phyloP scores from a whole-genome alignment of 192 early-diverging fungal species.

The Coemansia nantahalensis region DNA sequence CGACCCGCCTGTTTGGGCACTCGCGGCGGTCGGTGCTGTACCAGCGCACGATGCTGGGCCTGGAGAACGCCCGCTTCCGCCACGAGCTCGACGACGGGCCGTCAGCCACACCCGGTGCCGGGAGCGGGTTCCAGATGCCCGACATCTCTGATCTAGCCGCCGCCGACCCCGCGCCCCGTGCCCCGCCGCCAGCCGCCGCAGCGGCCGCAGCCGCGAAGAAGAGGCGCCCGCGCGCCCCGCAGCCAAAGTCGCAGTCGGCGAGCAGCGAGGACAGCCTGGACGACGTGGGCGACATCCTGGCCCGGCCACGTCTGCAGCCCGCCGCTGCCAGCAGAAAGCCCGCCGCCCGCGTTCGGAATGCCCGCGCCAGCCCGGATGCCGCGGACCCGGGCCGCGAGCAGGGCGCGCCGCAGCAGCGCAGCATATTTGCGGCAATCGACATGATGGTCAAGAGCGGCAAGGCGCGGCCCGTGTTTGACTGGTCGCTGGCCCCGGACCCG shows the following conservation, averaged over 20 bases:
- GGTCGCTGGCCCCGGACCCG: conserved; percentile 21
- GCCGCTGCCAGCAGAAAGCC: background rate
- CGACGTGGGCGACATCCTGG: background rate
- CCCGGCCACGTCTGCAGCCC: background rate
- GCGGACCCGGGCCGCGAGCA: conserved; percentile 6
- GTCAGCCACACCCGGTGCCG: too few relatives aligned
- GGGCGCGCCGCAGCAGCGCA: conserved; percentile 19
- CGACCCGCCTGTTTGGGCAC: conserved; percentile 16
- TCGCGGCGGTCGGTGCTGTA: conserved; percentile 26
- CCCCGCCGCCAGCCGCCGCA: background rate
- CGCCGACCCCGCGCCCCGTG: too few relatives aligned
- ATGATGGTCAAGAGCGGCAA: conserved; percentile 38
- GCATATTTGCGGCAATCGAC: conserved; percentile 34
- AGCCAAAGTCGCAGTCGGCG: background rate
- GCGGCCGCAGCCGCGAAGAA: too few relatives aligned
- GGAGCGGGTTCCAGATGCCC: conserved; percentile 9
- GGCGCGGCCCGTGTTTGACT: conserved; percentile 36
- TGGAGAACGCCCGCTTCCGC: conserved; percentile 35
- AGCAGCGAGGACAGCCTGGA: conserved; percentile 17
- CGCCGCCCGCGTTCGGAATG: too few relatives aligned
- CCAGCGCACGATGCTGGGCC: conserved; percentile 29
- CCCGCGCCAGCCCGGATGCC: background rate
- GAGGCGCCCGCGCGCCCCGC: background rate
- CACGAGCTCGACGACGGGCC: too few relatives aligned
- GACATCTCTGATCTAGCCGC: background rate